Evolutionary conservation across 805 yeast species (phyloP).

Genomic region (Candida succiphila): DNA sequence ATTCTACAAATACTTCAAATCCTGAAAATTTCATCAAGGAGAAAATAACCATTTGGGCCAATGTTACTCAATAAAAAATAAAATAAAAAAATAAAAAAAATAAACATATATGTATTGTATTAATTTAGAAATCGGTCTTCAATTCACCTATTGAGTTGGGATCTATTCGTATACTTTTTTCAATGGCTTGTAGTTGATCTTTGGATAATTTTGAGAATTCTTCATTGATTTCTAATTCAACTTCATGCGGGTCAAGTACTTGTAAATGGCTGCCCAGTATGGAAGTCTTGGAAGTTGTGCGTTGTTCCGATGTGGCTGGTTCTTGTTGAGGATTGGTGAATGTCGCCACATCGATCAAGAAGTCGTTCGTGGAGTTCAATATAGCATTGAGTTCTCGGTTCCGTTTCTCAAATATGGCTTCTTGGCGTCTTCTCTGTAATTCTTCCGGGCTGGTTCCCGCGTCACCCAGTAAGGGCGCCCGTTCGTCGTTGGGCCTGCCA

Average conservation of each 20-base stretch:
- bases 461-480: conserved; percentile 15
- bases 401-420: conserved; percentile 19
- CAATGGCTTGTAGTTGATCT: not conserved
- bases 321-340: conserved; percentile 4
- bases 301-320: conserved; percentile 5
- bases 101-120: too few species aligned
- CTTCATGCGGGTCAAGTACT: not conserved
- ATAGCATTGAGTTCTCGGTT: conserved; percentile 22
- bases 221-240: not conserved
- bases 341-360: conserved; percentile 14
- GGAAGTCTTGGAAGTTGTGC: too few species aligned
- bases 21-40: conserved; percentile 20
- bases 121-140: conserved; percentile 3
- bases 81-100: not conserved
- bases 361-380: conserved; percentile 23
- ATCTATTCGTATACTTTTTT: conserved; percentile 3
- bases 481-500: conserved; percentile 17
- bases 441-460: too few species aligned
- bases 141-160: conserved; percentile 5
- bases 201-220: not conserved
- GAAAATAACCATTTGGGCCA: conserved; percentile 29
- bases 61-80: conserved; percentile 17
- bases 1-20: conserved; percentile 7
- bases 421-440: conserved; percentile 8
- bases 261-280: too few species aligned